Conservation (phyloP, 2,329 filamentous ascomycete species). For the Colletotrichum musae region DNA sequence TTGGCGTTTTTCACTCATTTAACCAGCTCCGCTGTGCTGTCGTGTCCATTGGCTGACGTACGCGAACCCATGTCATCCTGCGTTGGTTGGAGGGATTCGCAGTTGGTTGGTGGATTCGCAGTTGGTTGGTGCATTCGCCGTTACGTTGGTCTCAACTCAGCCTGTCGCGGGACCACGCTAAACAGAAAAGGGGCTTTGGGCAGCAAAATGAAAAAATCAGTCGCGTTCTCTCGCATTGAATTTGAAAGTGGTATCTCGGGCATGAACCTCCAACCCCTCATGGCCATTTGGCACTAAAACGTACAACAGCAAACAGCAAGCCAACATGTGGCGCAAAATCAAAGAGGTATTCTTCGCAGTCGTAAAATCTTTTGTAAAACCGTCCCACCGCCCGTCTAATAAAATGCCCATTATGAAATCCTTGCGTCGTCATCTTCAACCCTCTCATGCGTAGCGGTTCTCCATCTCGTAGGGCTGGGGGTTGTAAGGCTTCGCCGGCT, state of each 20-base stretch:
- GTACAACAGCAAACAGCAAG: too few relatives aligned
- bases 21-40: neutral
- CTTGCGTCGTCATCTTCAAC: neutral
- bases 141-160: too few relatives aligned
- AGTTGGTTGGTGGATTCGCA: neutral
- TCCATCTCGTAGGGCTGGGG: constrained; percentile 9
- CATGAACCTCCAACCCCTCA: too few relatives aligned
- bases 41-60: neutral
- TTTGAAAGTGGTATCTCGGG: too few relatives aligned
- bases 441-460: constrained; percentile 13
- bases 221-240: too few relatives aligned
- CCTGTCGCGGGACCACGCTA: too few relatives aligned
- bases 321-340: too few relatives aligned
- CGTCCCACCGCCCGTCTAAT: too few relatives aligned
- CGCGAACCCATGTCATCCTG: neutral
- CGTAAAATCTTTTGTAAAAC: too few relatives aligned
- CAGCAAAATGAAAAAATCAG: neutral
- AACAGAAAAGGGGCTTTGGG: neutral
- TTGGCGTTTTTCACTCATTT: neutral
- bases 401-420: neutral
- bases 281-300: too few relatives aligned
- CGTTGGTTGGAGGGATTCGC: neutral
- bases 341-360: too few relatives aligned
- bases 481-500: constrained; percentile 7
- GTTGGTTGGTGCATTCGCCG: neutral